Evolutionary conservation across 306 rosid genomes (phyloP), one percentile per base, ranked within the genome.

Genomic region (Ormosia emarginata): DNA sequence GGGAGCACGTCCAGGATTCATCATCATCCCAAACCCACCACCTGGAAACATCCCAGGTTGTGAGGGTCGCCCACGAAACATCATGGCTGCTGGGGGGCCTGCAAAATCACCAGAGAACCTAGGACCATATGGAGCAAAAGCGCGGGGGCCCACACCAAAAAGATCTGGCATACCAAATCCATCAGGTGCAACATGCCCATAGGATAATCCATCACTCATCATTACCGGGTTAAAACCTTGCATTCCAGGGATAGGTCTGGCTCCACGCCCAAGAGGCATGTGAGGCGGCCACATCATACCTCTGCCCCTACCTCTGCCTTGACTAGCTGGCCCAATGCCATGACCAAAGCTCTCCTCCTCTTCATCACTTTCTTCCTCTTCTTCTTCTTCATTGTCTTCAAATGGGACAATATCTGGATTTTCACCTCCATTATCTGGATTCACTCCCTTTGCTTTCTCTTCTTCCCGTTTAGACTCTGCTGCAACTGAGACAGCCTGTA

Each of bases 331-430:
- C 77, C 87, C 97, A 47, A 89, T 86, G 52, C 37, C 87, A 82
- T 86, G 98, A 47, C 81, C 88, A 71, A 90, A 88, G 87, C 88
- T 87, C 86, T 96, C 99, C 74, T 95, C 99, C 87, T 95, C 99
- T 55, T 96, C 99, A 18, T 96, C 99, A 75, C 99, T 96, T 82
- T 96, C 99, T 75, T 96, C 98, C 82, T 96, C 99, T 89, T 96
- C 99, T 90, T 96, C 99, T 69, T 96, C 99, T 88, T 96, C 99
- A 18, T 96, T 93, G 93, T 96, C 99, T 89, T 96, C 99, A 62
- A 96, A 96, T 78, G 98, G 99, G 52, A 96, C 98, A 40, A 96
- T 96, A 70, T 93, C 99, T 29, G 99, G 99, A 84, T 96, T 96
- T 67, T 93, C 97, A 59, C 90, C 96, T 77, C 94, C 92, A 52